A percentile compares a stretch with the other conserved stretches of the same genome.
These are phyloP conservation scores for Aureobasidium sp. DNA, from an alignment of 2,329 filamentous ascomycete genomes.

Conservation along the genomic window DNA sequence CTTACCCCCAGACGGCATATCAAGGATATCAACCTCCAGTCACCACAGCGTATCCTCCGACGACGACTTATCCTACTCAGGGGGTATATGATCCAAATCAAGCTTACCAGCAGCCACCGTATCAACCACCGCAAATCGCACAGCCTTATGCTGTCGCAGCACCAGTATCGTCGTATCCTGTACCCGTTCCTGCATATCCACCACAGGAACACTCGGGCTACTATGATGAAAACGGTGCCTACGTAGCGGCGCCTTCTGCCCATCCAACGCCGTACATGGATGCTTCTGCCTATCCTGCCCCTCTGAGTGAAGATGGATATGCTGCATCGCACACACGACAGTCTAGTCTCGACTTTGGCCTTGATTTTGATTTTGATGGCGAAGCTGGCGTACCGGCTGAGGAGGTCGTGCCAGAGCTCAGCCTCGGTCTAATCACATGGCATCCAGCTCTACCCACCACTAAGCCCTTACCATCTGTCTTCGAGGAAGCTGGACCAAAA, in stretches of 20 bases:
- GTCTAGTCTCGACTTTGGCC: constrained; percentile 4
- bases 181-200: neutral
- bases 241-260: neutral
- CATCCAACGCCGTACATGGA: neutral
- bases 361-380: constrained; percentile 2
- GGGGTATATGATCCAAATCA: constrained; percentile 4
- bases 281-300: neutral
- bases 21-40: constrained; percentile 19
- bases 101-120: constrained; percentile 15
- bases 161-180: neutral
- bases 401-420: constrained; percentile 32
- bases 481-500: constrained; percentile 35
- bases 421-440: constrained; percentile 33
- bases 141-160: neutral
- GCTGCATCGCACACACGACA: constrained; percentile 5
- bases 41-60: neutral
- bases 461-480: constrained; percentile 35
- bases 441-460: constrained; percentile 35
- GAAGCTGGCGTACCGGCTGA: constrained; percentile 5
- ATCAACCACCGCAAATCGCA: neutral
- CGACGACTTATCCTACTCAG: constrained; percentile 4
- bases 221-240: constrained; percentile 9
- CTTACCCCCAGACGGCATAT: constrained; percentile 13
- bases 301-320: constrained; percentile 1
- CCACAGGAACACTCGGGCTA: constrained; percentile 3